Conservation (phyloP, 306 rosid species). For the cucumber (Cucumis sativus) region DNA sequence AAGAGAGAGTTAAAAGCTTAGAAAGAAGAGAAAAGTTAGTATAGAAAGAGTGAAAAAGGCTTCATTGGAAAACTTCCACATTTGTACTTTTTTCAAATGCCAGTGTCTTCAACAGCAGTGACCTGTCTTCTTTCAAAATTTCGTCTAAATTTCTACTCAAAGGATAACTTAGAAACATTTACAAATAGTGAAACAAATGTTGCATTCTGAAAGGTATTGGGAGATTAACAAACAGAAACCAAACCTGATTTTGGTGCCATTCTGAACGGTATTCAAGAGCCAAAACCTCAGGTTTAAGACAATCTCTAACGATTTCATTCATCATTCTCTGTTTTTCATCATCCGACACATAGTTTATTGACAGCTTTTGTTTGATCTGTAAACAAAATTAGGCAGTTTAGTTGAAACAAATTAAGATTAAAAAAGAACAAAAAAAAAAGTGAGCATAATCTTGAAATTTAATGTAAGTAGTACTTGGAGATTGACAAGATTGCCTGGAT, state of each 20-base stretch:
- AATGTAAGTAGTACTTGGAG: constrained; percentile 26
- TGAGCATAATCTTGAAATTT: not conserved
- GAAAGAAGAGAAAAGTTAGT: too few species aligned
- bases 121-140: too few species aligned
- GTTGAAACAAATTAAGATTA: not conserved
- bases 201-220: too few species aligned
- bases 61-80: too few species aligned
- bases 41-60: too few species aligned
- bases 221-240: too few species aligned
- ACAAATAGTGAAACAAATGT: too few species aligned
- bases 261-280: constrained; percentile 56
- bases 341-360: constrained; percentile 27
- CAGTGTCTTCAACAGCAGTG: too few species aligned
- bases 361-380: constrained; percentile 53
- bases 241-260: constrained; percentile 45
- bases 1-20: too few species aligned
- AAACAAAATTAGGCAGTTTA: not conserved
- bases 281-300: constrained; percentile 29
- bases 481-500: constrained; percentile 67
- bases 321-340: constrained; percentile 38
- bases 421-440: not conserved
- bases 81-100: too few species aligned
- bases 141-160: too few species aligned
- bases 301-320: constrained; percentile 46
- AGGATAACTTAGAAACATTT: too few species aligned